A percentile compares a stretch with the other conserved stretches of the same genome.
phyloP scores from a whole-genome alignment of 2,329 filamentous ascomycete genomes.

The Hypoxylon sp. region DNA sequence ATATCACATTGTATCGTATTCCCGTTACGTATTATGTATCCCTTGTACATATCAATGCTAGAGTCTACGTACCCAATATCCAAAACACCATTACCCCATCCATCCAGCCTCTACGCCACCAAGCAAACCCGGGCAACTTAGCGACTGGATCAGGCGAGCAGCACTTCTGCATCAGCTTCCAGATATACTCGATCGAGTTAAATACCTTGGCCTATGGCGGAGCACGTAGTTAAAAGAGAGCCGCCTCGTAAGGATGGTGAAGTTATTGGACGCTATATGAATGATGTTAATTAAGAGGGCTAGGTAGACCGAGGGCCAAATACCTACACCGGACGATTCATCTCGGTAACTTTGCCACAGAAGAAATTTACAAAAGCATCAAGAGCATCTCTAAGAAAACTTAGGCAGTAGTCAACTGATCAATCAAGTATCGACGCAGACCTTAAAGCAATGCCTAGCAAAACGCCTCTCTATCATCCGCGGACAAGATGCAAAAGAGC shows the following conservation, averaged over 20 bases:
- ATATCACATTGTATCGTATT: background rate
- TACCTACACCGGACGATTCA: background rate
- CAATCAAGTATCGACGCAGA: conserved; percentile 29
- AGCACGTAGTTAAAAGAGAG: too few relatives aligned
- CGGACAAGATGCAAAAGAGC: conserved; percentile 29
- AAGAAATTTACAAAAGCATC: background rate
- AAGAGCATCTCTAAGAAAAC: background rate
- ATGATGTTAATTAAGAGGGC: too few relatives aligned
- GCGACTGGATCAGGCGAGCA: background rate
- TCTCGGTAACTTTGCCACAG: background rate
- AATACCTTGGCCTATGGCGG: too few relatives aligned
- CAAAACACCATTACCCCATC: background rate
- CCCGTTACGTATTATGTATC: background rate
- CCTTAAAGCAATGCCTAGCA: conserved; percentile 40
- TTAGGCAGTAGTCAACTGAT: conserved; percentile 9
- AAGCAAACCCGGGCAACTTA: too few relatives aligned
- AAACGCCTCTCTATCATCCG: conserved; percentile 23
- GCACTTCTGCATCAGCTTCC: too few relatives aligned
- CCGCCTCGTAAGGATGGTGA: too few relatives aligned
- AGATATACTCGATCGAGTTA: background rate
- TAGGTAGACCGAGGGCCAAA: background rate
- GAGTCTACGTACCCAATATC: too few relatives aligned
- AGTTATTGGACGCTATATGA: too few relatives aligned
- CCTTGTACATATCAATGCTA: too few relatives aligned
- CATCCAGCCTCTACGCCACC: too few relatives aligned